These are phyloP conservation scores for Pichiaceae sp. DNA, from an alignment of 1,139 yeast genomes.

Conservation along the genomic window DNA sequence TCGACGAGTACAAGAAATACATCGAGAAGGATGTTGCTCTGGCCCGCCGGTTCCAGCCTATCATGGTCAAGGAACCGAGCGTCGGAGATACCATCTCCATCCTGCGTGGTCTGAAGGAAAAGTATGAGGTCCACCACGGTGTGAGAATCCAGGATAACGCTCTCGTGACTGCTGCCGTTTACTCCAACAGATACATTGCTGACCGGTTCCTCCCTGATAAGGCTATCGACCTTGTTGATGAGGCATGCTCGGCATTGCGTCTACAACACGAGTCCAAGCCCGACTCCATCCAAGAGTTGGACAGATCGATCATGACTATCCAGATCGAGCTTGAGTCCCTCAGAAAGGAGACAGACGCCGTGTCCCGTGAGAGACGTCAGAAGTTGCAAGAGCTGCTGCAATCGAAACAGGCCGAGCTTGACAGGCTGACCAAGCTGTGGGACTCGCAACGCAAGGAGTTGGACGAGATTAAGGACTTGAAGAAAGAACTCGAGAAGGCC, in stretches of 20 bases:
- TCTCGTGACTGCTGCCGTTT: slow-evolving; percentile 85
- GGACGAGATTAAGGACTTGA: slow-evolving; percentile 69
- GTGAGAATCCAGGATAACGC: slow-evolving; percentile 94
- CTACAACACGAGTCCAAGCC: slow-evolving; percentile 96
- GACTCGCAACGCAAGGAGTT: slow-evolving; percentile 69
- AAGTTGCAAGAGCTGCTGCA: slow-evolving; percentile 60
- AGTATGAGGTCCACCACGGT: slow-evolving; percentile 96
- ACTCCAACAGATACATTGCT: slow-evolving; percentile 84
- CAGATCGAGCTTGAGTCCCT: slow-evolving; percentile 91
- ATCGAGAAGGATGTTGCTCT: slow-evolving; percentile 96
- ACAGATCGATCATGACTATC: slow-evolving; percentile 85
- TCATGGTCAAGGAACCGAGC: slow-evolving; percentile 79
- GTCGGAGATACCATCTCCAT: slow-evolving; percentile 90
- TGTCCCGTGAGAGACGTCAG: slow-evolving; percentile 65
- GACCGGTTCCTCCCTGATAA: slow-evolving; percentile 92
- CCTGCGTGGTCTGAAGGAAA: slow-evolving; percentile 84
- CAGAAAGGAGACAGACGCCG: slow-evolving; percentile 82
- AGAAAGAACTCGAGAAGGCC: slow-evolving; percentile 77
- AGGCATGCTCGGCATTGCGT: slow-evolving; percentile 91
- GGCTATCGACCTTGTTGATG: slow-evolving; percentile 93
- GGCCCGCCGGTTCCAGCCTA: slow-evolving; percentile 92
- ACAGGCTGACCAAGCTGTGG: slow-evolving; percentile 75
- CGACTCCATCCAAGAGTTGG: slow-evolving; percentile 84
- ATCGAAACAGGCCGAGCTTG: slow-evolving; percentile 54
- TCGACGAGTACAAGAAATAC: slow-evolving; percentile 85